Conservation (phyloP, 345 rosid species). For the Firmiana major region DNA sequence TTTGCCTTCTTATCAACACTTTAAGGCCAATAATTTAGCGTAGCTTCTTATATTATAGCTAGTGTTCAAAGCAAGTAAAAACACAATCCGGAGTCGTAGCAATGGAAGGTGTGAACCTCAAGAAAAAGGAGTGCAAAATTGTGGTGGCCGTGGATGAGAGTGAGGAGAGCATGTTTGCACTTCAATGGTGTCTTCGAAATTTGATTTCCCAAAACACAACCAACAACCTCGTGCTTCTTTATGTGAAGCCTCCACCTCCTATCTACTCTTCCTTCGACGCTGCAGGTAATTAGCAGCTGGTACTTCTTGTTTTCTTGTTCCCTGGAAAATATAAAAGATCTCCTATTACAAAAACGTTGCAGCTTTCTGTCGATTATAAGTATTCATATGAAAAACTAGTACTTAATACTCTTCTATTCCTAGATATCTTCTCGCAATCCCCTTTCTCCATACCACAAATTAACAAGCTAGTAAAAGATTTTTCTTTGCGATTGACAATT, state of each 20-base stretch:
- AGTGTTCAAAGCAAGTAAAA: too few species aligned
- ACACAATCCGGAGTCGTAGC: neutral
- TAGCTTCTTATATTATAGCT: neutral
- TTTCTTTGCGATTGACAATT: neutral
- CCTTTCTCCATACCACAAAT: neutral
- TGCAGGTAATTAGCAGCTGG: slow-evolving; percentile 37
- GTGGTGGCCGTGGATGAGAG: slow-evolving; percentile 92
- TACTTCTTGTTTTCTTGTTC: neutral
- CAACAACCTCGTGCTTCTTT: slow-evolving; percentile 60
- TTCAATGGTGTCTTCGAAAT: slow-evolving; percentile 71
- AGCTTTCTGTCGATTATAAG: neutral
- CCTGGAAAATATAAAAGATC: neutral
- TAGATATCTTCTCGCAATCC: neutral
- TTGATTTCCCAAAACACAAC: slow-evolving; percentile 39
- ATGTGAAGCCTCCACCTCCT: slow-evolving; percentile 76
- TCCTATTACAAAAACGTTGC: neutral
- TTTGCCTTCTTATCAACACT: slow-evolving; percentile 11
- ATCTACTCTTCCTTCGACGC: slow-evolving; percentile 60
- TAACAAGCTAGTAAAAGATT: neutral
- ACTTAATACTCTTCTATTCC: neutral
- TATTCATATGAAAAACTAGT: neutral
- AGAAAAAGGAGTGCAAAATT: slow-evolving; percentile 32
- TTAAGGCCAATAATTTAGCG: slow-evolving; percentile 3
- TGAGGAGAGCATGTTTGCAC: slow-evolving; percentile 88
- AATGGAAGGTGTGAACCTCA: slow-evolving; percentile 29